Evolutionary conservation across 73 alveolate genomes (phyloP), one percentile per base, ranked within the genome.

Genomic region (Paramecium caudatum): DNA sequence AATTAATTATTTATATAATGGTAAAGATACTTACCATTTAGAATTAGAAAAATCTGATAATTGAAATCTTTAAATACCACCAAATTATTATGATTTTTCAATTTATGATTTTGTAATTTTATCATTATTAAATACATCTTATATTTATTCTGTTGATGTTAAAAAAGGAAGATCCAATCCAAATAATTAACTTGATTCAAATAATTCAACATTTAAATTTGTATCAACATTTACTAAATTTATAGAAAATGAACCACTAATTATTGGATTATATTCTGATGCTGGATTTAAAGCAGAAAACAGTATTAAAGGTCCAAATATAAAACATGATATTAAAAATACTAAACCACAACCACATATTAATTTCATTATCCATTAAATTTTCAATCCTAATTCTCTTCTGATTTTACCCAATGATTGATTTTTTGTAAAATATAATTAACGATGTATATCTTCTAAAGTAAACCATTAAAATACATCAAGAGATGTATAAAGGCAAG

Each of bases 241-340:
- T 1, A 96, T 62, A 82, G 93, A 82, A 30, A 96, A 63, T 43
- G 91, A 61, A 27, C 95, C 97, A 33, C 97, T 94, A 13, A 84
- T 90, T 8, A 96, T 95, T 30, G 91, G 90, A 90, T 95, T 96
- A 12, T 62, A 74, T 12, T 78, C 91, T 46, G 97, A 45, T 36
- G 94, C 78, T n/a, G 99, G 99, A 82, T 97, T 97, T n/a, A 97
- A 92, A 47, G 92, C 61, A 61, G 97, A 91, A 90, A 97, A 97
- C 12, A 97, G 55, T 5, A 97, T 36, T 6, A 97, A 41, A 0
- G 99, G 99, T 0, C 97, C 97, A 34, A 96, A 86, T 17, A 96
- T 95, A n/a, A n/a, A n/a, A 19, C 95, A 48, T 15, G 94, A 12
- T 25, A 96, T 65, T 1, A 95, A 91, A 84, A 96, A 55, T 37